A percentile compares a stretch with the other conserved stretches of the same genome.
These are phyloP conservation scores for Pilaira anomala DNA, from an alignment of 192 early-diverging fungal genomes.

Conservation along the genomic window DNA sequence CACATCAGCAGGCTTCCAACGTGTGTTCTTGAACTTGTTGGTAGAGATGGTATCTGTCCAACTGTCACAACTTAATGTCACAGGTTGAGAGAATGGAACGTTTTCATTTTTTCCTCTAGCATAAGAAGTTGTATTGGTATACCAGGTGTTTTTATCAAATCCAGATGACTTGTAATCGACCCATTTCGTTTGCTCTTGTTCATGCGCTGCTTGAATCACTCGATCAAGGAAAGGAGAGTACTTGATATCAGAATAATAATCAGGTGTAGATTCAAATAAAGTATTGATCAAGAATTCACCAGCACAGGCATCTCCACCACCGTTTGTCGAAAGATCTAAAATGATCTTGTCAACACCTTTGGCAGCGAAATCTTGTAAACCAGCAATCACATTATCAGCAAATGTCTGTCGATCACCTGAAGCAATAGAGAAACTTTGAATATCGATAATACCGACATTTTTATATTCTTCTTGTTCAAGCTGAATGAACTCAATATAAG, in stretches of 20 bases:
- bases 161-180: slow-evolving; percentile 28
- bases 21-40: slow-evolving; percentile 18
- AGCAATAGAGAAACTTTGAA: slow-evolving; percentile 33
- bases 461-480: slow-evolving; percentile 17
- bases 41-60: slow-evolving; percentile 21
- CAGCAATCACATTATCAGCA: slow-evolving; percentile 22
- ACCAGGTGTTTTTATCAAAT: slow-evolving; percentile 23
- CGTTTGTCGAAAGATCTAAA: slow-evolving; percentile 35
- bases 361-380: slow-evolving; percentile 25
- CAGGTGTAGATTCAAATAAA: slow-evolving; percentile 28
- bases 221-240: slow-evolving; percentile 29
- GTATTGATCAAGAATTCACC: slow-evolving; percentile 38
- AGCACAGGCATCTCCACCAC: slow-evolving; percentile 38
- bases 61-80: slow-evolving; percentile 25
- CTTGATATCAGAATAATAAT: slow-evolving; percentile 37
- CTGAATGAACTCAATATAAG: slow-evolving; percentile 25
- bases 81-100: slow-evolving; percentile 29
- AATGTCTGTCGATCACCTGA: slow-evolving; percentile 26
- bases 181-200: slow-evolving; percentile 26
- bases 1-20: slow-evolving; percentile 26
- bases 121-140: slow-evolving; percentile 20
- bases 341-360: slow-evolving; percentile 34
- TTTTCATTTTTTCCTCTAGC: slow-evolving; percentile 16
- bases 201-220: slow-evolving; percentile 26
- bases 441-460: slow-evolving; percentile 32